Evolutionary conservation across 2,329 filamentous ascomycete genomes (phyloP).

Genomic region (Calycina marina): DNA sequence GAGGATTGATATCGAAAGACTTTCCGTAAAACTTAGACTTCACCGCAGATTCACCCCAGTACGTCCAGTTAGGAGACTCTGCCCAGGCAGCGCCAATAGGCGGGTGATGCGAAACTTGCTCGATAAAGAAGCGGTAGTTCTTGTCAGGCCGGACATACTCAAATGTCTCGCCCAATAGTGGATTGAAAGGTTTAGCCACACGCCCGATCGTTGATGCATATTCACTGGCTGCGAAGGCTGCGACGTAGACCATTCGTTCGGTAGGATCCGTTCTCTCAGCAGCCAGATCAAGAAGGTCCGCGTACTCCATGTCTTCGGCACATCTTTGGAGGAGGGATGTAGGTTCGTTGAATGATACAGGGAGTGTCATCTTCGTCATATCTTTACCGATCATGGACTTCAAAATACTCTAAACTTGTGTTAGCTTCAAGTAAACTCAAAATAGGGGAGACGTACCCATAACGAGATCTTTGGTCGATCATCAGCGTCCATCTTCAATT

Average conservation of each 20-base stretch:
- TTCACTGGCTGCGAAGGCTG: conserved; percentile 88
- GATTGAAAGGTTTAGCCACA: conserved; percentile 97
- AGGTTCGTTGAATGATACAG: conserved; percentile 96
- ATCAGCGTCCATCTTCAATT: conserved; percentile 79
- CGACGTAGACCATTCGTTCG: conserved; percentile 86
- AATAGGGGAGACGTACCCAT: conserved; percentile 52
- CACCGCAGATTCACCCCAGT: conserved; percentile 90
- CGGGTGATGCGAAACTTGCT: conserved; percentile 96
- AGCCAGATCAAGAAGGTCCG: conserved; percentile 77
- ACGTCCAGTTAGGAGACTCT: conserved; percentile 88
- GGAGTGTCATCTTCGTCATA: conserved; percentile 99
- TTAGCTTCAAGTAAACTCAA: conserved; percentile 13
- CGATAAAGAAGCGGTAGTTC: conserved; percentile 95
- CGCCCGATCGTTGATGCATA: conserved; percentile 95
- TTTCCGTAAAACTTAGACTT: conserved; percentile 96
- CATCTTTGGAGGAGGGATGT: conserved; percentile 91
- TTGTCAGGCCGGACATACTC: conserved; percentile 94
- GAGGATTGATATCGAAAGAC: conserved; percentile 90
- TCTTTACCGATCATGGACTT: conserved; percentile 99
- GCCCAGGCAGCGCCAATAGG: conserved; percentile 88
- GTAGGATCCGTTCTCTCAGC: conserved; percentile 75
- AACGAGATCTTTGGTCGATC: conserved; percentile 87
- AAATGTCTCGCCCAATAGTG: conserved; percentile 87
- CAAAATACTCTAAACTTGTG: conserved; percentile 56
- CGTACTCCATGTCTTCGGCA: conserved; percentile 96